phyloP scores from a whole-genome alignment of 768 basidiomycete species.

The Rhizopogon sp. region DNA sequence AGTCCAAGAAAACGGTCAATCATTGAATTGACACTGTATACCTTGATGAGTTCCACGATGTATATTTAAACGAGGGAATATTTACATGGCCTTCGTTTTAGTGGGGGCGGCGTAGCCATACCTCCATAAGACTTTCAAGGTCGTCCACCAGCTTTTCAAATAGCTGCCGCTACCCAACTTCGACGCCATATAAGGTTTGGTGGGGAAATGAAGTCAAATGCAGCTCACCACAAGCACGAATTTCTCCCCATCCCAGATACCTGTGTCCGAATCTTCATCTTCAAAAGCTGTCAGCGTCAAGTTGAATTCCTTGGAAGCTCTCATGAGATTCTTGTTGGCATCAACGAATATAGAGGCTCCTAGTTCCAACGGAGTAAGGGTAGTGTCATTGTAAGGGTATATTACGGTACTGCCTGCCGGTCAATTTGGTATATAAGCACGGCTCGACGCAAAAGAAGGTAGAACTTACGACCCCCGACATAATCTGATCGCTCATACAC shows the following conservation, averaged over 20 bases:
- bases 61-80: background rate
- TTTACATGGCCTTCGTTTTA: conserved; percentile 52
- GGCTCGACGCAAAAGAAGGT: background rate
- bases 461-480: conserved; percentile 78
- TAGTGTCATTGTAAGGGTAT: conserved; percentile 59
- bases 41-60: background rate
- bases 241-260: conserved; percentile 80
- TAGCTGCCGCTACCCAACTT: conserved; percentile 39
- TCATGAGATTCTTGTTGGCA: conserved; percentile 64
- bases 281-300: conserved; percentile 51
- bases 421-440: conserved; percentile 2
- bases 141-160: conserved; percentile 59
- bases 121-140: conserved; percentile 68
- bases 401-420: conserved; percentile 69
- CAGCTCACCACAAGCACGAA: conserved; percentile 58
- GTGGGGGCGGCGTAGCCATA: conserved; percentile 65
- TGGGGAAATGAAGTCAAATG: background rate
- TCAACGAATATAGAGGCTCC: conserved; percentile 87
- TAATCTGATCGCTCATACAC: conserved; percentile 76
- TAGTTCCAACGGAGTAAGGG: conserved; percentile 65
- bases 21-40: conserved; percentile 48
- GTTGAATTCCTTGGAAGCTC: conserved; percentile 79
- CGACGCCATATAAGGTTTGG: background rate
- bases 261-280: conserved; percentile 42
- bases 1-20: conserved; percentile 48